Percentiles rank a stretch among this genome's conserved stretches.
Evolutionary conservation across 2,329 filamentous ascomycete species (phyloP).

Genomic region (Cadophora malorum): DNA sequence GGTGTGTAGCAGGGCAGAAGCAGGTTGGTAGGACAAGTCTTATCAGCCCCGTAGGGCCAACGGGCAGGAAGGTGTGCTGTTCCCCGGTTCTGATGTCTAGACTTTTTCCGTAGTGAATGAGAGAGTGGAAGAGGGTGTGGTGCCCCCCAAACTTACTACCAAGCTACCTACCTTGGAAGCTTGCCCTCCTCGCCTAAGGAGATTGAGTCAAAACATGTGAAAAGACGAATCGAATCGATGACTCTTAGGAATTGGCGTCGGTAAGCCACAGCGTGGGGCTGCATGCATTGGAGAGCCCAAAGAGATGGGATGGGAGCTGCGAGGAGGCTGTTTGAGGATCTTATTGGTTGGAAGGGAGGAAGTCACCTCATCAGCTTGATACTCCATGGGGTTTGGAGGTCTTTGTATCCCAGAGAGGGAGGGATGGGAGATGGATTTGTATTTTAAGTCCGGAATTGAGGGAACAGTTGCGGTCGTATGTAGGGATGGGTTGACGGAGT

Average conservation of each 20-base stretch:
- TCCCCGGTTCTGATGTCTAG: background rate
- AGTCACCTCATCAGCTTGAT: slow-evolving; percentile 29
- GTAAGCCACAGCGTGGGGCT: slow-evolving; percentile 28
- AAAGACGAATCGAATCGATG: slow-evolving; percentile 27
- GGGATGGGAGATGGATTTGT: background rate
- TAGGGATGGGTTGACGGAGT: background rate
- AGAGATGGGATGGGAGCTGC: slow-evolving; percentile 24
- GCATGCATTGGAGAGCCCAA: slow-evolving; percentile 18
- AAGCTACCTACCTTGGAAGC: too few species aligned
- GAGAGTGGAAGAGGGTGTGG: background rate
- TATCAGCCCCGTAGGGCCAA: slow-evolving; percentile 11
- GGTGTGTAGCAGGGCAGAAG: background rate
- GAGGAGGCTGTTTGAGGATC: slow-evolving; percentile 15
- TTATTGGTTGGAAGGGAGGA: background rate
- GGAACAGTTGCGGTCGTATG: background rate
- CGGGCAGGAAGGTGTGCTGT: background rate
- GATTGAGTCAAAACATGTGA: slow-evolving; percentile 29
- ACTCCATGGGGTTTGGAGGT: slow-evolving; percentile 18
- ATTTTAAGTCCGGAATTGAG: background rate
- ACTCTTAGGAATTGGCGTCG: slow-evolving; percentile 30
- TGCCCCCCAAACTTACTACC: background rate
- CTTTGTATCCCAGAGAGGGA: background rate
- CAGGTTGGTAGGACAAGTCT: background rate
- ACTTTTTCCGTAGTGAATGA: too few species aligned
- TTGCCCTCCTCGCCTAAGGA: background rate